A percentile compares a stretch with the other conserved stretches of the same genome.
Evolutionary conservation across 129 eudicot genomes (phyloP).

Genomic region (Oenanthe sinensis): DNA sequence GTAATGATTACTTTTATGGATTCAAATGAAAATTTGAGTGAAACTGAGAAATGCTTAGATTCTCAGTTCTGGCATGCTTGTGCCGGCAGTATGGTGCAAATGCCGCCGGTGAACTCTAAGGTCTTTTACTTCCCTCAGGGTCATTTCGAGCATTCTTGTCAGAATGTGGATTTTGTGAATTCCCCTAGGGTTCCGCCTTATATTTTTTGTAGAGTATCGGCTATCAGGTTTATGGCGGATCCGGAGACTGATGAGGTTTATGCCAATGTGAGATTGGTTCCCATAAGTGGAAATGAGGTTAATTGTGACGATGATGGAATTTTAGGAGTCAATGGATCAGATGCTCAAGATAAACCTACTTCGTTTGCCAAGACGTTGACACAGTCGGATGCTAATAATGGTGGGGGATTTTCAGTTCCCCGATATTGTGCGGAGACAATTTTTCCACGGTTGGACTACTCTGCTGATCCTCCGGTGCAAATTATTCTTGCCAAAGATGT

Average conservation of each 20-base stretch:
- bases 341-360: conserved; percentile 54
- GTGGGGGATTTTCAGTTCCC: conserved; percentile 97
- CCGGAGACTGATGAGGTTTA: conserved; percentile 82
- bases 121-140: conserved; percentile 91
- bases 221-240: conserved; percentile 69
- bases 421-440: conserved; percentile 93
- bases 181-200: conserved; percentile 61
- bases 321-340: conserved; percentile 33
- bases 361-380: conserved; percentile 93
- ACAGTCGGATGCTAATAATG: conserved; percentile 93
- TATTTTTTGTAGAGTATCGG: conserved; percentile 51
- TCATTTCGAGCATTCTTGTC: conserved; percentile 79
- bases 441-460: conserved; percentile 79
- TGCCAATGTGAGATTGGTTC: conserved; percentile 54
- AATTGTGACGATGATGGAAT: conserved; percentile 38
- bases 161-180: conserved; percentile 53
- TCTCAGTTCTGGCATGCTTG: conserved; percentile 99
- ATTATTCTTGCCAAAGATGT: conserved; percentile 88
- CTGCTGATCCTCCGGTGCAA: conserved; percentile 93
- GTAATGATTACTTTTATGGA: conserved; percentile 80
- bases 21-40: conserved; percentile 61
- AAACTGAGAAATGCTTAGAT: conserved; percentile 63
- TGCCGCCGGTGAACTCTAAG: conserved; percentile 66
- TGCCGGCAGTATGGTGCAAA: conserved; percentile 97
- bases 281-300: conserved; percentile 34